Base-by-base conservation (phyloP, 495 filamentous ascomycete species). In the Podospora sp. region DNA sequence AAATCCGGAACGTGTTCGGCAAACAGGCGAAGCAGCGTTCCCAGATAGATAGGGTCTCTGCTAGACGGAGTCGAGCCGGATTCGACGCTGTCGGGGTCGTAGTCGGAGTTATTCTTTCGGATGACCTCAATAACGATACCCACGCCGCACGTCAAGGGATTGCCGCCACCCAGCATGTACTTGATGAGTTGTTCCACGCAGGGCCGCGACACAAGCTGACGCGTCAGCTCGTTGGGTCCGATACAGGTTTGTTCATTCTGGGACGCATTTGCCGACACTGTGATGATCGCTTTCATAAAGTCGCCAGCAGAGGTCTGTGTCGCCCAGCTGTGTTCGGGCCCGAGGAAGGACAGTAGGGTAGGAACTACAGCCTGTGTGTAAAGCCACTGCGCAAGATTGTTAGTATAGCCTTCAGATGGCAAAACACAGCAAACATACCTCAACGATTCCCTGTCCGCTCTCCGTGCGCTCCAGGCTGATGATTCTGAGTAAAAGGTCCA, bases 121-220 rank as follows among this genome's bases (percentile, higher is more conserved):
- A 99, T 99, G 27, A 99, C 95, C 77, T 99, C 95, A 69, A 99
- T 98, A 14, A 99, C 87, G 68, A 97, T 97, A 18, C 96, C 95
- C 29, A 99, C 95, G 21, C 95, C 96, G 49, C 98, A 96, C 0
- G 95, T 98, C 63, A 99, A 80, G 5, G 95, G 90, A 71, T 98
- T 98, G 50, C 95, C 96, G 27, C 95, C 95, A 35, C 89, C 86
- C 21, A 98, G 88, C 95, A 99, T 99, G 68, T 95, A 91, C 25
- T 82, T 81, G 64, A 97, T 91, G 16, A 99, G 84, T 57, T 85
- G 87, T 69, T 93, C 85, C 25, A 97, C 88, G 71, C 94, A 98
- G 18, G 86, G 77, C 61, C 89, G 84, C 0, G 96, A 98, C n/a
- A 99, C 95, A 3, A 99, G 86, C 76, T 99, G 93, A 35, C 95